Evolutionary conservation across 164 flowering plant genomes (phyloP).

Genomic region (Tetrastigma voinierianum): DNA sequence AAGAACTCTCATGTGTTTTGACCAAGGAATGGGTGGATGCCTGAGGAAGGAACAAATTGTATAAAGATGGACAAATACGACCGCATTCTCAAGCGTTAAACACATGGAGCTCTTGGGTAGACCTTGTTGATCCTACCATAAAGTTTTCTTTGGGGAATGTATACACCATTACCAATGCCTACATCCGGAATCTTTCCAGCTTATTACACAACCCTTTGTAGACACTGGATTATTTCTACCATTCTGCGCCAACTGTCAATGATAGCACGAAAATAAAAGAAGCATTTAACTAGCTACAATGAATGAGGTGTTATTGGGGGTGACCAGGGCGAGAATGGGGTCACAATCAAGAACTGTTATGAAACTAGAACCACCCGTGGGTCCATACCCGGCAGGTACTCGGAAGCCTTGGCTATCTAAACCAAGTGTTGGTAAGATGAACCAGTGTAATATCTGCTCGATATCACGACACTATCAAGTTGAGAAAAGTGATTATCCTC

Average conservation of each 20-base stretch:
- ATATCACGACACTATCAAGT: slow-evolving; percentile 67
- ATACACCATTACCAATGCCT: no score
- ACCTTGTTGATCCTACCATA: slow-evolving; percentile 51
- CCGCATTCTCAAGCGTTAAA: slow-evolving; percentile 66
- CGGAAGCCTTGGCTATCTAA: slow-evolving; percentile 40
- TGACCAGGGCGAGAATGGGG: slow-evolving; percentile 73
- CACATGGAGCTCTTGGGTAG: slow-evolving; percentile 88
- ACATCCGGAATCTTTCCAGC: no score
- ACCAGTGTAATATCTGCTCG: slow-evolving; percentile 69
- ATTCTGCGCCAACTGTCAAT: no score
- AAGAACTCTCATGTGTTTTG: no score
- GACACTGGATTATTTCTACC: no score
- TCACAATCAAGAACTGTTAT: slow-evolving; percentile 36
- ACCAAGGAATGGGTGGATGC: no score
- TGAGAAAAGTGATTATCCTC: slow-evolving; percentile 85
- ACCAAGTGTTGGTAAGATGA: slow-evolving; percentile 50
- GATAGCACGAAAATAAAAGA: no score
- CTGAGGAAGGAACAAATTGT: slow-evolving; percentile 39
- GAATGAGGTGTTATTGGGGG: neutral
- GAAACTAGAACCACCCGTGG: slow-evolving; percentile 65
- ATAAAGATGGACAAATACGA: slow-evolving; percentile 74
- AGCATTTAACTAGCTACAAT: no score
- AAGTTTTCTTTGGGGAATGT: slow-evolving; percentile 80
- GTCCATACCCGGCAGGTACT: slow-evolving; percentile 71
- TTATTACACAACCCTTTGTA: no score